Percentiles rank a stretch among this genome's conserved stretches.
Conservation (phyloP, 208 protist genomes). For the Leishmania turanica region DNA sequence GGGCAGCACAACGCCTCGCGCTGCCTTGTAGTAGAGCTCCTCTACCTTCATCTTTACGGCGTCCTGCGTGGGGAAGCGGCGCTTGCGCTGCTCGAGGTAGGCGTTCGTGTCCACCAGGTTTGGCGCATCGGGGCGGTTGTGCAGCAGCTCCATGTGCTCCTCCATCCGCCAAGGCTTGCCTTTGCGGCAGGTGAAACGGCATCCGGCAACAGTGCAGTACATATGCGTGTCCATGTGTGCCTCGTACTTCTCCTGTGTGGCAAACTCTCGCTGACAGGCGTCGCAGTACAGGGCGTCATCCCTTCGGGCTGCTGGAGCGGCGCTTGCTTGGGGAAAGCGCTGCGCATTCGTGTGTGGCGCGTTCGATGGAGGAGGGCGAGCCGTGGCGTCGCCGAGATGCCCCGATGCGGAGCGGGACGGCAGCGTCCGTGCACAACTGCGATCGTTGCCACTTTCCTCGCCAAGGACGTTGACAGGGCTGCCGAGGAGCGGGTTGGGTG, state of each 20-base stretch:
- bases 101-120: constrained; percentile 65
- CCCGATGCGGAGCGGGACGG: not conserved
- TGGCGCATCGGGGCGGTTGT: constrained; percentile 84
- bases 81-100: constrained; percentile 73
- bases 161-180: constrained; percentile 82
- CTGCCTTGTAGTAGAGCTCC: constrained; percentile 87
- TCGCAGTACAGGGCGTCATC: constrained; percentile 65
- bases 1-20: constrained; percentile 70
- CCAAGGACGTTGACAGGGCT: not conserved
- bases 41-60: constrained; percentile 77
- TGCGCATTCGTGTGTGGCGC: not conserved
- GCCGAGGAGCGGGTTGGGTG: constrained; percentile 24
- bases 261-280: constrained; percentile 79
- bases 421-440: no score
- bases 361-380: not conserved
- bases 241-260: constrained; percentile 49
- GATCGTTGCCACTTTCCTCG: constrained; percentile 1
- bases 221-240: constrained; percentile 76
- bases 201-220: constrained; percentile 82
- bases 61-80: constrained; percentile 84
- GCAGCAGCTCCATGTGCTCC: constrained; percentile 83
- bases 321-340: not conserved
- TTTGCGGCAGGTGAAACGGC: constrained; percentile 79
- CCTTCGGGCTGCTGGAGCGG: not conserved
- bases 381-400: not conserved